These are phyloP conservation scores for Nannochloropsis oceanica DNA, from an alignment of 108 stramenopile genomes.

Conservation along the genomic window DNA sequence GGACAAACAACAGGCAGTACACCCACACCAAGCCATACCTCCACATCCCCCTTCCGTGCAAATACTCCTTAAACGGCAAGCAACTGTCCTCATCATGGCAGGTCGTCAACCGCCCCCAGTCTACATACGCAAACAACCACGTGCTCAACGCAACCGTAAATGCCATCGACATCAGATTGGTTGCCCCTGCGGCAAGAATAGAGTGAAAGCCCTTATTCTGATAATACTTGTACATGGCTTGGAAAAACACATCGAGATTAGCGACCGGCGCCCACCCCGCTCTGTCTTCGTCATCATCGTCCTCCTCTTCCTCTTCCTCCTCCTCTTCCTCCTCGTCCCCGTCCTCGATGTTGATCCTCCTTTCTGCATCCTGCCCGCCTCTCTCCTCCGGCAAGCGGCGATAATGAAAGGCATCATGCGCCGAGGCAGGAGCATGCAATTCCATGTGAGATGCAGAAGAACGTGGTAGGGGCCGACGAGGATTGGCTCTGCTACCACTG, in stretches of 20 bases:
- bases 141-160: conserved; percentile 71
- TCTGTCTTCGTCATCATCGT: background rate
- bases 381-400: background rate
- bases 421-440: background rate
- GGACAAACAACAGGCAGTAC: conserved; percentile 43
- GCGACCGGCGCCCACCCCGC: conserved; percentile 37
- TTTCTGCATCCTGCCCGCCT: background rate
- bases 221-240: conserved; percentile 68
- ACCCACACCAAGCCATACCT: background rate
- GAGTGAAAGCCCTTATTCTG: conserved; percentile 67
- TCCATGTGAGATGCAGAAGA: too few species aligned
- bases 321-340: background rate
- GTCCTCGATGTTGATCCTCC: background rate
- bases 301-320: background rate
- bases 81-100: conserved; percentile 73
- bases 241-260: conserved; percentile 70
- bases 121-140: conserved; percentile 63
- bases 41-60: background rate
- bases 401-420: background rate
- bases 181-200: conserved; percentile 60
- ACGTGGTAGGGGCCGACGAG: too few species aligned
- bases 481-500: background rate
- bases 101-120: conserved; percentile 55
- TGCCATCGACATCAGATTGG: conserved; percentile 59
- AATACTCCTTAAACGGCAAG: conserved; percentile 34